These are phyloP conservation scores for Tieghemiomyces parasiticus DNA, from an alignment of 192 early-diverging fungal species.

Conservation along the genomic window DNA sequence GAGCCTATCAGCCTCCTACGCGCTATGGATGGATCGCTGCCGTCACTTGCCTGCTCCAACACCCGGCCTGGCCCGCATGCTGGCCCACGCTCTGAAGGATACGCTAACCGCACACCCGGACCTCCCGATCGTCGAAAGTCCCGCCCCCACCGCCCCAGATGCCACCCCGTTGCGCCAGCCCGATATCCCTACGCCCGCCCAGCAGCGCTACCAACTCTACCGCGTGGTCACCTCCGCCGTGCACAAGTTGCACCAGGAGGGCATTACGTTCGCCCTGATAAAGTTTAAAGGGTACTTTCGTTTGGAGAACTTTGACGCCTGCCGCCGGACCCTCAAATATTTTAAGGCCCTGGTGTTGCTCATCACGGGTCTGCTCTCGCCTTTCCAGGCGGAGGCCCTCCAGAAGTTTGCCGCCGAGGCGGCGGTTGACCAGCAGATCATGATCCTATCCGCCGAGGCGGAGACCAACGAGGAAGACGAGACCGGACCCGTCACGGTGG, in stretches of 20 bases:
- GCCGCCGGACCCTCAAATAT: not conserved
- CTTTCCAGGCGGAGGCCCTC: not conserved
- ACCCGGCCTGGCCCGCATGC: not conserved
- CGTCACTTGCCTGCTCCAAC: not conserved
- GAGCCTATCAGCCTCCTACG: not conserved
- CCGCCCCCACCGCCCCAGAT: not conserved
- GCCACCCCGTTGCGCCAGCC: not conserved
- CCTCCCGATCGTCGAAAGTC: not conserved
- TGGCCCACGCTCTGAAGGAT: not conserved
- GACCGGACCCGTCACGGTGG: not conserved
- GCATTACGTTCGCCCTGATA: not conserved
- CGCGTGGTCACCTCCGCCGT: conserved; percentile 4
- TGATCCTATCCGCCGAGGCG: not conserved
- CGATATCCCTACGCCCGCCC: not conserved
- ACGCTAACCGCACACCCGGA: conserved; percentile 1
- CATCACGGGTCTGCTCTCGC: not conserved
- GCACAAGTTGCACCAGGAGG: conserved; percentile 5
- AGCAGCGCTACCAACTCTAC: conserved; percentile 2
- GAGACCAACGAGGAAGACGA: not conserved
- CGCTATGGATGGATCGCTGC: conserved; percentile 9
- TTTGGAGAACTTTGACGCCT: not conserved
- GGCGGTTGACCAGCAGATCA: not conserved
- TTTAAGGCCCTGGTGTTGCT: not conserved
- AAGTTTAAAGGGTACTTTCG: conserved; percentile 5
- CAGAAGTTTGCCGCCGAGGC: not conserved